phyloP scores from a whole-genome alignment of 176 grass and related monocot genomes.

The Ampelocalamus luodianensis region DNA sequence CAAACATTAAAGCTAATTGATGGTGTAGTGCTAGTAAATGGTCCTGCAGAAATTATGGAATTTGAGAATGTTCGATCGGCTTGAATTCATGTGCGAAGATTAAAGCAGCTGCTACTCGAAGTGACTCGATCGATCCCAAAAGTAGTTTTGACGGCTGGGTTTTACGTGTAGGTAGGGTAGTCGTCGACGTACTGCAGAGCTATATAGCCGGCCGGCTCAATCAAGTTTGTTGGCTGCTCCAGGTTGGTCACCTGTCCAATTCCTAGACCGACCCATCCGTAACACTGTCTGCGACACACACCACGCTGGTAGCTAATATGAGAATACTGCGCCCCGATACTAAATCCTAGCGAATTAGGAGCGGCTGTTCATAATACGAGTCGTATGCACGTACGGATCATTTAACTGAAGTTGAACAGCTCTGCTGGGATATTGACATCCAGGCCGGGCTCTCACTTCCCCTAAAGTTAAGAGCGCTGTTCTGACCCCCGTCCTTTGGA shows the following conservation, averaged over 20 bases:
- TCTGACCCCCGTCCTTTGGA: too few species aligned
- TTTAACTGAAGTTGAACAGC: too few species aligned
- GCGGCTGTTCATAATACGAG: not conserved
- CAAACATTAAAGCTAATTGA: slow-evolving; percentile 17
- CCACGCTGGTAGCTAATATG: not conserved
- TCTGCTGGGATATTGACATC: too few species aligned
- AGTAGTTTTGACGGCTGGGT: slow-evolving; percentile 38
- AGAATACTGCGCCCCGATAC: not conserved
- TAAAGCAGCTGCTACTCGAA: not conserved
- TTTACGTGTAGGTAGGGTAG: not conserved
- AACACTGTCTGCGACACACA: slow-evolving; percentile 8
- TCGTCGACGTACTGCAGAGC: not conserved
- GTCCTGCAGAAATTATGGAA: slow-evolving; percentile 29
- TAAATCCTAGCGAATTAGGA: not conserved
- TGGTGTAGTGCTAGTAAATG: not conserved
- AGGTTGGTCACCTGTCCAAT: slow-evolving; percentile 42
- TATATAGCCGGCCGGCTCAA: slow-evolving; percentile 7
- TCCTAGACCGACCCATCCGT: slow-evolving; percentile 39
- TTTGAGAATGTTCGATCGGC: slow-evolving; percentile 35
- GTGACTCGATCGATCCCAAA: not conserved
- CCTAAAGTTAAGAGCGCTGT: too few species aligned
- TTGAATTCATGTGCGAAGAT: slow-evolving; percentile 3
- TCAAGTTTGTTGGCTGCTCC: slow-evolving; percentile 41
- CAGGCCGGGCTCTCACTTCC: too few species aligned
- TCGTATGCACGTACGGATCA: not conserved